Conservation (phyloP, 2,329 filamentous ascomycete species). For the Davidsoniella virescens region DNA sequence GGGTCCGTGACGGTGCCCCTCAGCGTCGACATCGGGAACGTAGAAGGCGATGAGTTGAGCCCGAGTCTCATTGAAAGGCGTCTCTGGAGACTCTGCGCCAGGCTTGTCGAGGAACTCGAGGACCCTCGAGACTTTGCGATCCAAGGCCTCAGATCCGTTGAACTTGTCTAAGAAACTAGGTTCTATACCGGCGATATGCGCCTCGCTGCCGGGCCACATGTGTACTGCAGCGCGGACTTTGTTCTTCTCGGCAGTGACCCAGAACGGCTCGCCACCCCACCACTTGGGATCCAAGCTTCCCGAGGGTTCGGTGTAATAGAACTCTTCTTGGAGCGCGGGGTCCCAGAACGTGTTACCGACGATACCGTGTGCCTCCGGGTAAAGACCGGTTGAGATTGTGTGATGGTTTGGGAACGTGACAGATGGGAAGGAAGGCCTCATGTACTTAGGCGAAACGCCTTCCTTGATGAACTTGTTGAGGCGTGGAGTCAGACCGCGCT, state of each 20-base stretch:
- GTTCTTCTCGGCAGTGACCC: conserved; percentile 79
- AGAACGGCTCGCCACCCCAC: conserved; percentile 91
- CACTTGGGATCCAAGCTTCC: conserved; percentile 72
- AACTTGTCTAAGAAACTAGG: conserved; percentile 73
- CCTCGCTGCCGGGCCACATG: conserved; percentile 98
- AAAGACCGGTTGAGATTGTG: conserved; percentile 77
- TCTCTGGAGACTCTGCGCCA: conserved; percentile 42
- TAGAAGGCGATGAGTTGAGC: conserved; percentile 91
- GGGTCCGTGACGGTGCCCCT: conserved; percentile 78
- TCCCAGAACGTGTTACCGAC: conserved; percentile 96
- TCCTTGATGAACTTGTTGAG: conserved; percentile 63
- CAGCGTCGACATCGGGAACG: conserved; percentile 77
- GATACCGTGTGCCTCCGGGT: conserved; percentile 83
- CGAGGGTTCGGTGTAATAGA: conserved; percentile 67
- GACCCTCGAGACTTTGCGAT: conserved; percentile 62
- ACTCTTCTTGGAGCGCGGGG: conserved; percentile 56
- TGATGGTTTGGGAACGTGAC: conserved; percentile 97
- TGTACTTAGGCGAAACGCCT: conserved; percentile 80
- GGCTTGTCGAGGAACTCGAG: conserved; percentile 74
- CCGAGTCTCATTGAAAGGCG: conserved; percentile 34
- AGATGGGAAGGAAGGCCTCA: conserved; percentile 87
- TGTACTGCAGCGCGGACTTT: conserved; percentile 70
- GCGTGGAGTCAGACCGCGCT: conserved; percentile 66
- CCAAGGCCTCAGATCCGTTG: conserved; percentile 59
- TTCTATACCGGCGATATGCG: conserved; percentile 57